Conservation (phyloP, 73 alveolate species). For the Paramecium caudatum region DNA sequence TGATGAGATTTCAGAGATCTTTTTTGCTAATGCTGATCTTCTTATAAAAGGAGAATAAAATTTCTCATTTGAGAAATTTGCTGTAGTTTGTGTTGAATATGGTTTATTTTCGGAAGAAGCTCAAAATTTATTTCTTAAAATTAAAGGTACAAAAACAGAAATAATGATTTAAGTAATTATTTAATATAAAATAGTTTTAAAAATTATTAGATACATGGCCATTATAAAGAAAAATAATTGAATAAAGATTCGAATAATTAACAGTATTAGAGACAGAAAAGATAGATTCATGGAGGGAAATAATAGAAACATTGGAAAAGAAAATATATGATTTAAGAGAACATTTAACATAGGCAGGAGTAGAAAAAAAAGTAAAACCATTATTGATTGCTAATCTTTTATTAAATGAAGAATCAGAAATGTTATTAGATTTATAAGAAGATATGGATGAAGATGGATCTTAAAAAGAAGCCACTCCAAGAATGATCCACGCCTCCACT, state of each 20-base stretch:
- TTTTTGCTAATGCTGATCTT: slow-evolving; percentile 71
- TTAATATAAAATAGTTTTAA: not conserved
- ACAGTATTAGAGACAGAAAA: slow-evolving; percentile 44
- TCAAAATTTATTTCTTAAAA: slow-evolving; percentile 57
- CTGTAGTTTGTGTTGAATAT: slow-evolving; percentile 75
- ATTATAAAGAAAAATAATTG: slow-evolving; percentile 5
- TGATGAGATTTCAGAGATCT: slow-evolving; percentile 69
- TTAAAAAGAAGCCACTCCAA: not conserved
- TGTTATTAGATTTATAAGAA: slow-evolving; percentile 46
- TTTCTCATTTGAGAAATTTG: slow-evolving; percentile 73
- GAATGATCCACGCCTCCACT: not conserved
- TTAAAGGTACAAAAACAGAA: slow-evolving; percentile 50
- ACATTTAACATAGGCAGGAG: slow-evolving; percentile 46
- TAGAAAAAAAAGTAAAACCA: slow-evolving; percentile 55
- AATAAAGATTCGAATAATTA: slow-evolving; percentile 53
- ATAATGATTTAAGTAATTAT: slow-evolving; percentile 13
- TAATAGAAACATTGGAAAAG: slow-evolving; percentile 28
- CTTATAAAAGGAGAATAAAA: slow-evolving; percentile 66
- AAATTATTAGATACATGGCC: slow-evolving; percentile 57
- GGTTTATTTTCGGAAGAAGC: slow-evolving; percentile 74
- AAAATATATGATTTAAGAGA: not conserved
- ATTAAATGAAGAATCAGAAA: slow-evolving; percentile 35
- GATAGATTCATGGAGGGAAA: slow-evolving; percentile 58
- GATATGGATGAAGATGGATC: slow-evolving; percentile 58
- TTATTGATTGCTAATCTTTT: slow-evolving; percentile 50